Evolutionary conservation across 139 green algal species (phyloP).

Genomic region (Picochlorum sp.): DNA sequence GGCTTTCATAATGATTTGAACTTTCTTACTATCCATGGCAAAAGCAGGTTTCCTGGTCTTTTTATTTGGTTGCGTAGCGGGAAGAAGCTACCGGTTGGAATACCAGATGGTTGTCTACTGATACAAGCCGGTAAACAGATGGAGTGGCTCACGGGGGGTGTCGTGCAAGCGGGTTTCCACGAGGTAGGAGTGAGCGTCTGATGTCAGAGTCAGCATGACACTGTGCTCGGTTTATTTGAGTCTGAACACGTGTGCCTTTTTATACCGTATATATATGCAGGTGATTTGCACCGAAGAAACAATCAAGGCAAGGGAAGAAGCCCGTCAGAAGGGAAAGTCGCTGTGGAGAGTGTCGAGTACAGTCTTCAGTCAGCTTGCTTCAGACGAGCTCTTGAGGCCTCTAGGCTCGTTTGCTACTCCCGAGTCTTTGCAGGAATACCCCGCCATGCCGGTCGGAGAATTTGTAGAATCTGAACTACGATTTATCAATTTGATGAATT

Average conservation of each 20-base stretch:
- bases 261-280: too few species aligned
- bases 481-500: conserved; percentile 36
- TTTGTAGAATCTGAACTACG: conserved; percentile 61
- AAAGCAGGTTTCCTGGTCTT: conserved; percentile 56
- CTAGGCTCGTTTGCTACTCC: conserved; percentile 43
- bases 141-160: conserved; percentile 80
- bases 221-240: too few species aligned
- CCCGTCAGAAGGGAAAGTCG: conserved; percentile 33
- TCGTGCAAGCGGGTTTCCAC: conserved; percentile 71
- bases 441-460: conserved; percentile 34
- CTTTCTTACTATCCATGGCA: conserved; percentile 85
- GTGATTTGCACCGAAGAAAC: conserved; percentile 64
- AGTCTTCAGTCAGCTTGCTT: conserved; percentile 70
- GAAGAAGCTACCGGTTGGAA: conserved; percentile 45
- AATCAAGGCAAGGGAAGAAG: conserved; percentile 36
- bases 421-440: conserved; percentile 26
- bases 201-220: conserved; percentile 1
- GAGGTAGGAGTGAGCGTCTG: too few species aligned
- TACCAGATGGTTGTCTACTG: conserved; percentile 75
- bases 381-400: conserved; percentile 50
- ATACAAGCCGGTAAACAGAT: conserved; percentile 85
- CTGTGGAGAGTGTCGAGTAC: conserved; percentile 82
- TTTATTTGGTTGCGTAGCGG: conserved; percentile 72
- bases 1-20: conserved; percentile 93
- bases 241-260: too few species aligned